Base-by-base conservation (phyloP, 1,284 basidiomycete species). In the Porogramme epimiltina region DNA sequence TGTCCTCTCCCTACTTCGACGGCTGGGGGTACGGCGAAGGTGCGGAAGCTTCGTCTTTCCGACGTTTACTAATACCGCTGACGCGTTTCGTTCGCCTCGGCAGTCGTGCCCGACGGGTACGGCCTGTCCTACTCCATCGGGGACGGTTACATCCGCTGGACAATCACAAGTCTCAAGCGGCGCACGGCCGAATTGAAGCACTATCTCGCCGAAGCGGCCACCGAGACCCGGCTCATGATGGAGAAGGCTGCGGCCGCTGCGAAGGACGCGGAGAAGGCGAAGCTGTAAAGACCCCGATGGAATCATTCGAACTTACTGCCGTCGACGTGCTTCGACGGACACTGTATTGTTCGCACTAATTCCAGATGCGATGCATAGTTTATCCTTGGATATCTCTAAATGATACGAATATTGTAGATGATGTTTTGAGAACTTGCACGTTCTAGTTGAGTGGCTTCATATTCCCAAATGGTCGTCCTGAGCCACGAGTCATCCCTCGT, bases 21-120 rank as follows among this genome's bases (percentile, higher is more conserved):
- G 94, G 94, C 33, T 98, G 96, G 95, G 96, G 96, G 26, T 98
- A 96, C 68, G 95, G 95, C 11, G 93, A 98, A 81, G 93, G 89
- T 91, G 53, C 56, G 82, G 54, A 44, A 42, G 8, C 24, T 54
- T n/a, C 52, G 25, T 46, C 42, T 33, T 15, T 51, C 36, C 18
- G 40, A 18, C 18, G 28, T 15, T 38, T 23, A 26, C 31, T 24
- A 24, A 20, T 36, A 31, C 28, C 28, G 8, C 13, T 31, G 28
- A 6, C 42, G 43, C 52, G 40, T 19, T 41, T 33, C 20, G 37
- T 56, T n/a, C n/a, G n/a, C n/a, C n/a, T n/a, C n/a, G n/a, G 2
- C 56, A 89, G 93, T 96, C 40, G 92, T 95, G 0, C 81, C 87
- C 6, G 93, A 98, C 62, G 97, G 96, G 15, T 99, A 93, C 66